Conservation (phyloP, 2,329 filamentous ascomycete genomes). For the Aspergillus versicolor region DNA sequence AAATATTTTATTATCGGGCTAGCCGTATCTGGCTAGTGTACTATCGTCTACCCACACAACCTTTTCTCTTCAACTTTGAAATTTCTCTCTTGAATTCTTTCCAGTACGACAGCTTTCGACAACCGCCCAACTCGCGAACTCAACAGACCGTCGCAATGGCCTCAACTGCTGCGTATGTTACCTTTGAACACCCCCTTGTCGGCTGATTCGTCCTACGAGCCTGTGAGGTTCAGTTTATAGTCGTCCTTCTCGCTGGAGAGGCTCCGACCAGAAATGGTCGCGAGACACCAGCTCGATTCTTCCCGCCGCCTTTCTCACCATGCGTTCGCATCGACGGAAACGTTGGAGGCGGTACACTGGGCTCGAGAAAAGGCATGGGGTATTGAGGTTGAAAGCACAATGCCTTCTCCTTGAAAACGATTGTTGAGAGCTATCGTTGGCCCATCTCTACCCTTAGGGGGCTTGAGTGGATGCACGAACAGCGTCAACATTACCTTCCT, state of each 20-base stretch:
- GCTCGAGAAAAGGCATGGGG: conserved; percentile 63
- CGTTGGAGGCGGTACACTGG: conserved; percentile 43
- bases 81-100: conserved; percentile 26
- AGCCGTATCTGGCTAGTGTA: conserved; percentile 23
- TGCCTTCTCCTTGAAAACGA: conserved; percentile 73
- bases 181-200: conserved; percentile 36
- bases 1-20: neutral
- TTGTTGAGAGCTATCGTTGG: conserved; percentile 56
- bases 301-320: conserved; percentile 47
- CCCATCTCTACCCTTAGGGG: conserved; percentile 14
- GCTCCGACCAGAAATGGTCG: conserved; percentile 39
- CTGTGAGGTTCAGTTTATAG: conserved; percentile 66
- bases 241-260: conserved; percentile 79
- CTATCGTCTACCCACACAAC: conserved; percentile 35
- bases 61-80: conserved; percentile 15
- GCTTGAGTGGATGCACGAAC: conserved; percentile 27
- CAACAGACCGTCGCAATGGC: conserved; percentile 56
- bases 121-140: conserved; percentile 42
- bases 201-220: conserved; percentile 36
- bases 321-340: conserved; percentile 29
- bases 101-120: conserved; percentile 36
- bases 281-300: conserved; percentile 74
- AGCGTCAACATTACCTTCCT: conserved; percentile 53
- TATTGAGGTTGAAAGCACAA: conserved; percentile 72
- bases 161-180: conserved; percentile 62